Base-by-base conservation (phyloP, 371 early-diverging fungal genomes). In the Amoeboaphelidium occidentale region DNA sequence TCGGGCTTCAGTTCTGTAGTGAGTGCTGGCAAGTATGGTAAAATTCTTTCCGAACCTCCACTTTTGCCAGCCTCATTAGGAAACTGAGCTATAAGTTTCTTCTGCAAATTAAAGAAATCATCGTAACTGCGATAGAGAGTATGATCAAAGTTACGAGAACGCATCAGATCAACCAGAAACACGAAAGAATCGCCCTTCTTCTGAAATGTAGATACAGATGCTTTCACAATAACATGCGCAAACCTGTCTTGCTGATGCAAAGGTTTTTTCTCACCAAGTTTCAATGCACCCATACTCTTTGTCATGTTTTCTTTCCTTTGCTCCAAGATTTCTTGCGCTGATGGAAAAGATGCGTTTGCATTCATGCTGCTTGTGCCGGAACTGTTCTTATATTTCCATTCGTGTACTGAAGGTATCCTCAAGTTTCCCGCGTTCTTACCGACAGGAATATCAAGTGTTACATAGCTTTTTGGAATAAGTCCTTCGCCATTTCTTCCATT, bases 71-170 rank as follows among this genome's bases (percentile, higher is more conserved):
- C 70, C 54, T 83, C 81, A 3, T 62, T 58, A 1, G 81, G 81
- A 57, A 75, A 86, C 49, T 69, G 70, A 32, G 67, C 68, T 43
- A 86, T 60, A 20, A 86, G 64, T n/a, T 70, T 65, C 43, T 81
- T 73, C 47, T 86, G 86, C 46, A 83, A 74, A 44, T 73, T 69
- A 59, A 76, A 76, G 61, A 86, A 80, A 56, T 83, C 81, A 56
- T 85, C 82, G 53, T 79, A 80, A 20, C 73, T 63, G 23, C 82
- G 63, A 61, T 75, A 75, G 3, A 84, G 55, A 21, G 69, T 66
- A 47, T 65, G 58, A 24, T 54, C 56, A 1, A 64, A 57, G 23
- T 69, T 68, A 47, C 76, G 67, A 43, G 50, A 56, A 21, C 72
- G 56, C 25, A 65, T 61, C n/a, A 74, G 67, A 47, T 75, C 69